Base-by-base conservation (phyloP, 2,329 filamentous ascomycete species). In the Byssochlamys sp. region DNA sequence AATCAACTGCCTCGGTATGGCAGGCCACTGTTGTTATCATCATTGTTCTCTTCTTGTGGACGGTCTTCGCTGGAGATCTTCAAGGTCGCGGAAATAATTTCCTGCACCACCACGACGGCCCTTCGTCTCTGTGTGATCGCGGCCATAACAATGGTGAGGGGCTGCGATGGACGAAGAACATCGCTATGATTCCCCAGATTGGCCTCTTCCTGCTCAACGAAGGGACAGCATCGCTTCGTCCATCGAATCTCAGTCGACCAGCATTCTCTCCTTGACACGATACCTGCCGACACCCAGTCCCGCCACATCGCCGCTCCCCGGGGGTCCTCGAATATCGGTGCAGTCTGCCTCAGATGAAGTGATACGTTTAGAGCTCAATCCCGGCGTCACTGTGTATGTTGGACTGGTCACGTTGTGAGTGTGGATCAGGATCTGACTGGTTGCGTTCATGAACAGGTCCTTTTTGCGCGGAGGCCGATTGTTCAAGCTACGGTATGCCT, bases 401-500 rank as follows among this genome's bases (percentile, higher is more conserved):
- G 31, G 31, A 7, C 31, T 7, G 10, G 14, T 33, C 31, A 33
- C 11, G 10, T 1, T 10, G 14, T 10, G 31, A n/a, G 4, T 56
- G n/a, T 4, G 4, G 28, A 11, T 12, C 29, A 7, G 49, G 24
- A n/a, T 58, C 14, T 49, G 28, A 24, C 28, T 39, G 7, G 25
- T 28, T 31, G 54, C 5, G 27, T n/a, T 45, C 19, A 45, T 57
- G 11, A 19, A 12, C 55, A 75, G 73, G 54, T 73, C 73, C 1
- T 76, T 76, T 55, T 63, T 72, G 24, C 71, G 72, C 52, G 70
- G 68, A 49, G 68, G 65, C 24, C 70, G 72, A 54, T 57, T 74
- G 4, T 76, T 76, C 64, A 74, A 73, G 57, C 57, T 76, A 28
- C 71, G 67, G 54, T 75, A 74, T 55, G 66, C 64, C 2, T 70